Evolutionary conservation across 768 basidiomycete species (phyloP).

Genomic region (Ephemerocybe angulata): DNA sequence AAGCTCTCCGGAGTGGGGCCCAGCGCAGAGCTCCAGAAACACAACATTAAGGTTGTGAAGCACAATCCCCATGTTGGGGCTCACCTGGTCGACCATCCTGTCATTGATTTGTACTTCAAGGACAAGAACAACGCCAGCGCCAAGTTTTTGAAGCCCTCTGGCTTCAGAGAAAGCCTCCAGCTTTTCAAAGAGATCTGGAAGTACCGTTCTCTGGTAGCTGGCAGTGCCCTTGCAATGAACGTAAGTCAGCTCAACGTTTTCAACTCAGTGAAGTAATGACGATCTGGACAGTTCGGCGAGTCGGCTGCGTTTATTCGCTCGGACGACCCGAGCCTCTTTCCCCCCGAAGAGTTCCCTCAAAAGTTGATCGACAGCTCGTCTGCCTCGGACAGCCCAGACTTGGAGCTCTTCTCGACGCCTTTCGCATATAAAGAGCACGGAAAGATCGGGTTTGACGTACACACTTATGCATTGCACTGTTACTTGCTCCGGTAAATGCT

Average conservation of each 20-base stretch:
- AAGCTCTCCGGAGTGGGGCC: constrained; percentile 81
- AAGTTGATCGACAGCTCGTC: constrained; percentile 44
- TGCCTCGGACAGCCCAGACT: constrained; percentile 42
- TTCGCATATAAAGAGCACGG: constrained; percentile 44
- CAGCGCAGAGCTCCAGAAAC: constrained; percentile 46
- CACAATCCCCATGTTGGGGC: constrained; percentile 74
- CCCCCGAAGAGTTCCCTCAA: constrained; percentile 30
- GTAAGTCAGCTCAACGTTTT: constrained; percentile 29
- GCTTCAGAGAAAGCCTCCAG: constrained; percentile 22
- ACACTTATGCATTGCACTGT: constrained; percentile 40
- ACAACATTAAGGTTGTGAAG: constrained; percentile 52
- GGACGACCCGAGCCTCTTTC: constrained; percentile 49
- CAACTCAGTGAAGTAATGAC: not conserved
- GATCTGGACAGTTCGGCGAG: constrained; percentile 40
- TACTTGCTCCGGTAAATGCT: constrained; percentile 37
- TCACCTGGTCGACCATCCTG: constrained; percentile 71
- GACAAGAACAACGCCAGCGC: constrained; percentile 46
- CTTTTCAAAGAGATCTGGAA: constrained; percentile 31
- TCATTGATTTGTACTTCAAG: constrained; percentile 51
- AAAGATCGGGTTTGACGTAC: constrained; percentile 27
- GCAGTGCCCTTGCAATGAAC: constrained; percentile 53
- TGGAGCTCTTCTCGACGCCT: constrained; percentile 44
- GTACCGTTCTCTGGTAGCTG: constrained; percentile 41
- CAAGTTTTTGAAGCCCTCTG: constrained; percentile 36
- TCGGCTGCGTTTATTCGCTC: constrained; percentile 58